Evolutionary conservation across 2,329 filamentous ascomycete genomes (phyloP).

Genomic region (Pseudogymnoascus sp.): DNA sequence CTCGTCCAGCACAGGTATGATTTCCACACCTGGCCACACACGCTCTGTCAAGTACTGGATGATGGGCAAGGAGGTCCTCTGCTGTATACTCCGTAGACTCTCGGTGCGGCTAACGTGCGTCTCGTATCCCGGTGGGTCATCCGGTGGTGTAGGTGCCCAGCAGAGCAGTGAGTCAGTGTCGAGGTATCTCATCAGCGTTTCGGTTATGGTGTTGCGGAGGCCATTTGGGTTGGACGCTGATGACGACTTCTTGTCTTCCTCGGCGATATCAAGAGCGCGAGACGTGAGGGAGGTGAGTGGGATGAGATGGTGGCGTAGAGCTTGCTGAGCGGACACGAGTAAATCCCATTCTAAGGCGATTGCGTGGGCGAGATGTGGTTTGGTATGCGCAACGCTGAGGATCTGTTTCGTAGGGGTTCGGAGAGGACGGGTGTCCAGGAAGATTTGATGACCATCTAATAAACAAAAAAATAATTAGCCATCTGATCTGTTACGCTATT

Average conservation of each 20-base stretch:
- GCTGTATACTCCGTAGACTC: slow-evolving; percentile 65
- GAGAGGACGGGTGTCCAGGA: slow-evolving; percentile 71
- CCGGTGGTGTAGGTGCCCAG: slow-evolving; percentile 57
- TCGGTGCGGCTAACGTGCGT: slow-evolving; percentile 40
- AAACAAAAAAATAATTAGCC: slow-evolving; percentile 10
- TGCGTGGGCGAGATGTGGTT: slow-evolving; percentile 73
- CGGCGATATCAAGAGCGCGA: slow-evolving; percentile 71
- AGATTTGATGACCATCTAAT: slow-evolving; percentile 41
- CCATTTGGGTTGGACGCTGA: slow-evolving; percentile 27
- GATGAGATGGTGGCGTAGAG: slow-evolving; percentile 77
- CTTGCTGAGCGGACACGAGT: slow-evolving; percentile 72
- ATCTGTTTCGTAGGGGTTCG: slow-evolving; percentile 67
- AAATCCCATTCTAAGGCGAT: slow-evolving; percentile 92
- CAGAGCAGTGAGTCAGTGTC: slow-evolving; percentile 89
- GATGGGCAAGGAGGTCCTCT: slow-evolving; percentile 58
- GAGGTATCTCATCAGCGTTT: slow-evolving; percentile 72
- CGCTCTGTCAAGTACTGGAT: slow-evolving; percentile 60
- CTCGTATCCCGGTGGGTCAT: slow-evolving; percentile 38
- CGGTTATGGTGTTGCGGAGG: slow-evolving; percentile 55
- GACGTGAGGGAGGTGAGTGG: slow-evolving; percentile 80
- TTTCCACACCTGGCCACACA: slow-evolving; percentile 77
- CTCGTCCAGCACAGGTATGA: slow-evolving; percentile 72
- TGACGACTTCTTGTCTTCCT: slow-evolving; percentile 46
- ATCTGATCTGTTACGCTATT: background rate
- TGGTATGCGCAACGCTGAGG: slow-evolving; percentile 63